Base-by-base conservation (phyloP, 139 green algal genomes). In the Chlorella sp. region DNA sequence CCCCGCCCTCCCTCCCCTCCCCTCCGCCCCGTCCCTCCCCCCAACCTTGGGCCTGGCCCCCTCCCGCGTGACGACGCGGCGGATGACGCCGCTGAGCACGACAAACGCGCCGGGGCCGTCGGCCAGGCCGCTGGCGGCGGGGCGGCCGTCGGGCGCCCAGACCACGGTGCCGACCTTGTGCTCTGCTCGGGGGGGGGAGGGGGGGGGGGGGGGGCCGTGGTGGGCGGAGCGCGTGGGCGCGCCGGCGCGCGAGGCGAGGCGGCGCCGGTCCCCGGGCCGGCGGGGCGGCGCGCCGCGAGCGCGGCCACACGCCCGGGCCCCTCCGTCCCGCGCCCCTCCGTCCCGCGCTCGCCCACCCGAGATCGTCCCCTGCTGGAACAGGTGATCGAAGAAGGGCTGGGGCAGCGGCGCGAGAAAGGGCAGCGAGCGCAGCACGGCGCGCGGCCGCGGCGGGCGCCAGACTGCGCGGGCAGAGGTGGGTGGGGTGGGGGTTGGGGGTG, bases 381-480 rank as follows among this genome's bases (percentile, higher is more conserved):
- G 8, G 14, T 25, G n/a, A 6, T 38, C 36, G 74, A 84, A 84
- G 43, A 71, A 8, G 0, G 71, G 17, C 4, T 84, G 66, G 2
- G 65, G 43, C 35, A 84, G 42, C 27, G 2, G 27, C 33, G 41
- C 36, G 59, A 94, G 83, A 82, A 93, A 94, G 42, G 87, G 88
- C 64, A 95, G 82, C 63, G 79, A 77, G 38, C 71, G 62, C 42
- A 96, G 68, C 35, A 93, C 84, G n/a, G 89, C 71, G 0, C 74
- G 79, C 7, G 85, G 55, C 23, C 68, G 82, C 8, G 87, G 85
- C 9, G 88, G 81, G 46, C 76, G 81, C 87, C 88, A 95, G 8
- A 83, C 74, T 0, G 92, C 89, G 2, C 92, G 89, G 71, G 72
- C 72, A 50, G 6, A 53, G n/a, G 3, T 12, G 12, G n/a, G 64